Evolutionary conservation across 1,284 basidiomycete species (phyloP).

Genomic region (Tausonia pullulans): DNA sequence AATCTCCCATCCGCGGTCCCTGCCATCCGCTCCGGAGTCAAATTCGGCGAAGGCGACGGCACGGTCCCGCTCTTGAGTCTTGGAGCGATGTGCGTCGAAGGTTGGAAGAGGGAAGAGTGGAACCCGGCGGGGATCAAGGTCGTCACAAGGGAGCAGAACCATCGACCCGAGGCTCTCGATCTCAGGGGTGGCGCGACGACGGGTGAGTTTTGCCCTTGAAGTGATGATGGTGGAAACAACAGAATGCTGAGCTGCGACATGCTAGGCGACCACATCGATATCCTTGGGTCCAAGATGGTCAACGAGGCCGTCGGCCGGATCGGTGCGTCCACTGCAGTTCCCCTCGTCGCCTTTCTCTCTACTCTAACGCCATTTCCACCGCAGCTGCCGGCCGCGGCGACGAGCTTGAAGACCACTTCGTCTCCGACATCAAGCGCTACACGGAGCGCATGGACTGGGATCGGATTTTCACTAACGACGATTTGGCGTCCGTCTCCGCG

Average conservation of each 20-base stretch:
- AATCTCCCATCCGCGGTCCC: slow-evolving; percentile 53
- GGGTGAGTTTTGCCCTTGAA: slow-evolving; percentile 28
- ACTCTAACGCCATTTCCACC: neutral
- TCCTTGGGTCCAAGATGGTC: slow-evolving; percentile 73
- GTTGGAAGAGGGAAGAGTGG: slow-evolving; percentile 83
- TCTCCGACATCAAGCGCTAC: slow-evolving; percentile 71
- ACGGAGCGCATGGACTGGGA: slow-evolving; percentile 60
- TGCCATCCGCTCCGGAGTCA: slow-evolving; percentile 70
- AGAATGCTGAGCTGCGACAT: no score
- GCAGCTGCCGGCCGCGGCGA: slow-evolving; percentile 31
- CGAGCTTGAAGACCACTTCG: slow-evolving; percentile 49
- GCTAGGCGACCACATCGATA: slow-evolving; percentile 69
- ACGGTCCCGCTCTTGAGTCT: slow-evolving; percentile 83
- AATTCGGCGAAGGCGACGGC: slow-evolving; percentile 88
- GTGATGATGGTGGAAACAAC: no score
- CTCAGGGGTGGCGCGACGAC: slow-evolving; percentile 80
- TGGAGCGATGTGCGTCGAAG: slow-evolving; percentile 90
- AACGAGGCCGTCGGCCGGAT: slow-evolving; percentile 87
- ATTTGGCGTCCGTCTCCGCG: no score
- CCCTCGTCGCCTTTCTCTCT: neutral
- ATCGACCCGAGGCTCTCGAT: slow-evolving; percentile 66
- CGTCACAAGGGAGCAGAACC: slow-evolving; percentile 70
- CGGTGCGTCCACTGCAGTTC: slow-evolving; percentile 16
- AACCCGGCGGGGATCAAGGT: slow-evolving; percentile 81
- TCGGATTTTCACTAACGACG: neutral